Evolutionary conservation across 768 basidiomycete species (phyloP).

Genomic region (Suillus subluteus): DNA sequence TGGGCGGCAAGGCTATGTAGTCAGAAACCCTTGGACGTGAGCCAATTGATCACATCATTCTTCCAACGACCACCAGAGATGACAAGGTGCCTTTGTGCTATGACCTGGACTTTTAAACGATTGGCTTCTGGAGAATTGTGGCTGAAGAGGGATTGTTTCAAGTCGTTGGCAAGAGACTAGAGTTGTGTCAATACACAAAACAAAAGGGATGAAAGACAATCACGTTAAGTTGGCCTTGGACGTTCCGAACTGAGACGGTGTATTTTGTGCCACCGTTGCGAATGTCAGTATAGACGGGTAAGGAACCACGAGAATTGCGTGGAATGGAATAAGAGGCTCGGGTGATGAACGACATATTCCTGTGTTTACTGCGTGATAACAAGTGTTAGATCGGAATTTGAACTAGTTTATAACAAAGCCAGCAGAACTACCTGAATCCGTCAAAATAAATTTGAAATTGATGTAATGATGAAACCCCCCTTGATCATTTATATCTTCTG

Average conservation of each 20-base stretch:
- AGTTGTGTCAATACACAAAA: slow-evolving; percentile 5
- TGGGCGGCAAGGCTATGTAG: no score
- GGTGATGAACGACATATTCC: no score
- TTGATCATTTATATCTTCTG: no score
- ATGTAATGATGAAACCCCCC: slow-evolving; percentile 2
- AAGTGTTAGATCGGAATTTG: slow-evolving; percentile 8
- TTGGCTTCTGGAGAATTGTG: slow-evolving; percentile 47
- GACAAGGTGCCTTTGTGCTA: slow-evolving; percentile 54
- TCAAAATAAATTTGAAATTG: background rate
- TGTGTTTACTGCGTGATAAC: no score
- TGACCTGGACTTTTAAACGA: slow-evolving; percentile 52
- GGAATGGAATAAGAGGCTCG: slow-evolving; percentile 55
- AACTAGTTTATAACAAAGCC: background rate
- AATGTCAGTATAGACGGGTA: slow-evolving; percentile 78
- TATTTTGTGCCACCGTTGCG: slow-evolving; percentile 67
- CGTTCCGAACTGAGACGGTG: slow-evolving; percentile 63
- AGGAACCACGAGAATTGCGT: slow-evolving; percentile 65
- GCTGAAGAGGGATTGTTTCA: slow-evolving; percentile 54
- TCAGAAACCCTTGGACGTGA: slow-evolving; percentile 67
- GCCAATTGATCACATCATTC: slow-evolving; percentile 62
- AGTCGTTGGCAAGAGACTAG: slow-evolving; percentile 63
- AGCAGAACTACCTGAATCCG: no score
- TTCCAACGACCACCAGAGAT: slow-evolving; percentile 70
- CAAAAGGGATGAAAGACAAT: slow-evolving; percentile 26
- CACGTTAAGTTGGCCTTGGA: slow-evolving; percentile 66